Evolutionary conservation across 2,329 filamentous ascomycete species (phyloP), one percentile per base, ranked within the genome.

Genomic region (Amauroascus niger): DNA sequence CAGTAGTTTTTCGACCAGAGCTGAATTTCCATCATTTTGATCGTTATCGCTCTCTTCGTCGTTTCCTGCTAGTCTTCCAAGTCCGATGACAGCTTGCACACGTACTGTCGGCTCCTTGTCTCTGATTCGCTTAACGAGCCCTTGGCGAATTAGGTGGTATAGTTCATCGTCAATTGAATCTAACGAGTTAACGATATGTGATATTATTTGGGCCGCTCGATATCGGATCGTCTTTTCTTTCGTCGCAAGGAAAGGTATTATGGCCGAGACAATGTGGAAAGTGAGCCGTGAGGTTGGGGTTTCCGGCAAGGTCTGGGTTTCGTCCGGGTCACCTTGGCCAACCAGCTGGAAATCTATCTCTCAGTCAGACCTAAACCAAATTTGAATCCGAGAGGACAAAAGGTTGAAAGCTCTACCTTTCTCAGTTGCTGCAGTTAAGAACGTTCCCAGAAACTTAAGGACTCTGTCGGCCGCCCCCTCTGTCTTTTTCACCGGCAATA

Each of bases 181-280:
- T 24, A 98, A 77, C 11, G 86, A 93, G 71, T 95, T 95, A 71
- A 98, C 85, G 58, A 96, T 83, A 66, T 95, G 87, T 1, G 89
- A 86, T 51, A 95, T 82, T 50, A 95, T 80, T 67, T 98, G 93
- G 0, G 91, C 94, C 3, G 89, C 82, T 55, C 93, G 80, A 70
- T 88, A 98, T 55, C 93, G 82, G 45, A 97, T 86, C 55, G 86
- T 86, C 70, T 96, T 97, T 71, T 98, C 93, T 71, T 95, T 97
- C 41, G 87, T 82, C 8, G 79, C 79, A 56, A 95, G 76, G n/a
- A 95, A 73, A 4, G 86, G 86, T 2, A 94, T 74, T 18, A 93
- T 71, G 6, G 82, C 78, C 51, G 82, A 80, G 63, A 97, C 80
- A 33, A 97, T 77, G 28, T 82, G 78, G 1, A 82, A 82, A 0